Evolutionary conservation across 176 grass and related monocot species (phyloP).

Genomic region (Ensete ventricosum): DNA sequence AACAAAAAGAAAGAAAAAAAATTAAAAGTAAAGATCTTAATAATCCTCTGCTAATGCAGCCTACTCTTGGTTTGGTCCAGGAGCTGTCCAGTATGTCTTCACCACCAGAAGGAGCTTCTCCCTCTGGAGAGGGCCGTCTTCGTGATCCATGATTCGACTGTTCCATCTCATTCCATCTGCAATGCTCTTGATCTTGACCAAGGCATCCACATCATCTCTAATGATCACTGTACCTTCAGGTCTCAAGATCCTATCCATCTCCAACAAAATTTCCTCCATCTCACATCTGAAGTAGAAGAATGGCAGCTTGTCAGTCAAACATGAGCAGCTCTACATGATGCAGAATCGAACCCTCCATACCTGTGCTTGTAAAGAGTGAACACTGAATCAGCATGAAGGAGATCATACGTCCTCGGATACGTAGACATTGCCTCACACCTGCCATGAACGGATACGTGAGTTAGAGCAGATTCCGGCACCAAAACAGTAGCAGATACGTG

Average conservation of each 20-base stretch:
- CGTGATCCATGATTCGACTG: slow-evolving; percentile 85
- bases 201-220: slow-evolving; percentile 70
- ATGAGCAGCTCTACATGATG: not conserved
- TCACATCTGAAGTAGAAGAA: slow-evolving; percentile 43
- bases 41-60: slow-evolving; percentile 23
- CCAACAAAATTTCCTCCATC: slow-evolving; percentile 66
- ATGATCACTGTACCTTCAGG: slow-evolving; percentile 80
- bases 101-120: slow-evolving; percentile 90
- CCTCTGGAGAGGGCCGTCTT: slow-evolving; percentile 76
- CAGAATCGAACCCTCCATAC: slow-evolving; percentile 25
- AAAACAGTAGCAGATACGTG: not conserved
- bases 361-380: slow-evolving; percentile 73
- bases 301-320: slow-evolving; percentile 1
- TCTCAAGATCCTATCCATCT: slow-evolving; percentile 89
- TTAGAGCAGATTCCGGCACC: not conserved
- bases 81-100: slow-evolving; percentile 80
- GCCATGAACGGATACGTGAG: slow-evolving; percentile 16
- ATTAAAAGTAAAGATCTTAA: not conserved
- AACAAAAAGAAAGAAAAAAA: not conserved
- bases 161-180: slow-evolving; percentile 82
- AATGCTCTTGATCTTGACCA: slow-evolving; percentile 79
- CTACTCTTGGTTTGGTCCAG: slow-evolving; percentile 36
- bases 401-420: slow-evolving; percentile 89
- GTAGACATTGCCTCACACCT: slow-evolving; percentile 97
- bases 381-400: slow-evolving; percentile 69